Percentiles rank a stretch among this genome's conserved stretches.
These are phyloP conservation scores for Sphagnum tenellum DNA, from an alignment of 225 moss, liverwort and hornwort species.

Conservation along the genomic window DNA sequence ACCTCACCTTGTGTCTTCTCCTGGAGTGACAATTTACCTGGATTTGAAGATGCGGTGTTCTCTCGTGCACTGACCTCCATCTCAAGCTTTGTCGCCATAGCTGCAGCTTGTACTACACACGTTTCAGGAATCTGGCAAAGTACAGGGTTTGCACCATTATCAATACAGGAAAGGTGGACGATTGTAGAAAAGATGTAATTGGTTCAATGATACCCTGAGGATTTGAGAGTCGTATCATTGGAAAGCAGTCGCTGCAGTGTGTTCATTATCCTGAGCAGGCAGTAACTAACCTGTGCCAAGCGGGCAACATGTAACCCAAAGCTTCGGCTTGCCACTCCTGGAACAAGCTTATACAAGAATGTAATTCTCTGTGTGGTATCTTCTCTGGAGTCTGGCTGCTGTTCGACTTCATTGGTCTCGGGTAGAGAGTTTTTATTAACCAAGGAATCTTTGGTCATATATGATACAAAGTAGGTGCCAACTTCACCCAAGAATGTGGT, in stretches of 20 bases:
- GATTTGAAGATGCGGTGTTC: conserved; percentile 1
- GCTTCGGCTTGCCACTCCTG: conserved; percentile 86
- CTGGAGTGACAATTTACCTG: background rate
- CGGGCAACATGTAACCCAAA: conserved; percentile 97
- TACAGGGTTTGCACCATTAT: background rate
- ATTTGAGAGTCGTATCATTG: background rate
- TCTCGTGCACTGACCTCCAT: conserved; percentile 54
- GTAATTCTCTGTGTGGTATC: conserved; percentile 69
- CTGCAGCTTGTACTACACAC: conserved; percentile 67
- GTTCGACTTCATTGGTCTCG: background rate
- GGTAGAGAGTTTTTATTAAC: background rate
- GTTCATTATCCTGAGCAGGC: too few species aligned
- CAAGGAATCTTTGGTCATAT: conserved; percentile 50
- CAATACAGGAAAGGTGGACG: too few species aligned
- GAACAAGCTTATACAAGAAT: conserved; percentile 89
- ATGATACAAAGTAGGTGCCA: conserved; percentile 75
- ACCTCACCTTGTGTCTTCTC: background rate
- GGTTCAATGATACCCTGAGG: background rate
- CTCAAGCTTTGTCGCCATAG: conserved; percentile 78
- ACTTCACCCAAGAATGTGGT: conserved; percentile 67
- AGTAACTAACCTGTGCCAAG: conserved; percentile 69
- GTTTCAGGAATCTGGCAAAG: conserved; percentile 62
- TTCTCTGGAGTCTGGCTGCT: conserved; percentile 23
- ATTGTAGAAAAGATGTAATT: background rate
- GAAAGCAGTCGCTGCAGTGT: too few species aligned